Base-by-base conservation (phyloP, 2,329 filamentous ascomycete species). In the Pseudogymnoascus sp. region DNA sequence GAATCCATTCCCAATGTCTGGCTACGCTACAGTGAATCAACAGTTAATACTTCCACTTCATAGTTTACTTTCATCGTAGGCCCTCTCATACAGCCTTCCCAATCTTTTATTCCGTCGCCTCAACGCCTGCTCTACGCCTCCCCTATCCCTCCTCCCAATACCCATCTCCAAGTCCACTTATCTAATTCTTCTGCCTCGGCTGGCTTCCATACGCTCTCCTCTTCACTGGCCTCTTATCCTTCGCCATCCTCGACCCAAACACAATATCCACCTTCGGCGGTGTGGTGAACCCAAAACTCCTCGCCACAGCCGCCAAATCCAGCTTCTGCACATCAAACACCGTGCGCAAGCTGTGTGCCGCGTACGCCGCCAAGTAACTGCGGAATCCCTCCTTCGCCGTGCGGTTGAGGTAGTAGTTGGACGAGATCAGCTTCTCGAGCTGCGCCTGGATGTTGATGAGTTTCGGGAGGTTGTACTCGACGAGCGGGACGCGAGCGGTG, bases 381-480 rank as follows among this genome's bases (percentile, higher is more conserved):
- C 90, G 84, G 79, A 94, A 96, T 3, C 90, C 85, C 65, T 88
- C 85, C 77, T 88, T 88, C 65, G 86, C 86, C 69, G 80, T 84
- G 83, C 96, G 94, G 79, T 97, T 94, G 63, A 99, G 83, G 75
- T 97, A 97, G 80, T 97, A 97, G 77, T 99, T 97, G 75, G 94
- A 90, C 30, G 85, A 85, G 70, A 99, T 95, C 67, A 97, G 83
- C 77, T 93, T 94, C 81, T 97, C 93, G 8, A 97, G 84, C 76
- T 97, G 92, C 70, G 89, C 86, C 78, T 95, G 88, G 68, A 96
- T 87, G 71, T 95, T 94, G 71, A 93, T 81, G 67, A 99, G 91
- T 82, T 96, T 96, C 1, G 93, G 93, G 72, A 99, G 94, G 72
- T 97, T 93, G 71, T 96, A 97, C 76, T 99, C 94, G 28, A 96